Percentiles rank a stretch among this genome's conserved stretches.
These are phyloP conservation scores for Discostella pseudostelligera DNA, from an alignment of 108 stramenopile species.

Conservation along the genomic window DNA sequence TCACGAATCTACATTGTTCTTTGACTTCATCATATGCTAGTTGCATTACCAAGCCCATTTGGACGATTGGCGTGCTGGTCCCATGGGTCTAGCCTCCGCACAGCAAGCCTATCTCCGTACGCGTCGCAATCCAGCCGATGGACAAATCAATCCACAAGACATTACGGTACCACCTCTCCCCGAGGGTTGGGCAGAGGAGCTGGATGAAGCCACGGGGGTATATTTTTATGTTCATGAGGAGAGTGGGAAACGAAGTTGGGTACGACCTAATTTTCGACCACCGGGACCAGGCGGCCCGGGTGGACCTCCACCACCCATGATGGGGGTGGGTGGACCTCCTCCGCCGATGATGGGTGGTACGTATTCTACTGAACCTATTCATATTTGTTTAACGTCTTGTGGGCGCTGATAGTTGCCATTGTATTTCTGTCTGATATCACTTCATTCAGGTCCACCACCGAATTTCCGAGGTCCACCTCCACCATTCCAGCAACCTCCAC, in stretches of 20 bases:
- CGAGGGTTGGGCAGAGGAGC: slow-evolving; percentile 78
- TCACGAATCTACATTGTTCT: too few relatives aligned
- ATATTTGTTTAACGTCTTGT: neutral
- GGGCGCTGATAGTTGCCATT: neutral
- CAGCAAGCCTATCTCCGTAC: slow-evolving; percentile 53
- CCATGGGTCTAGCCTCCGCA: slow-evolving; percentile 83
- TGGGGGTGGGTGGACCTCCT: neutral
- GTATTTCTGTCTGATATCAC: neutral
- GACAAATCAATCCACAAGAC: slow-evolving; percentile 29
- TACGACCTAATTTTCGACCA: slow-evolving; percentile 80
- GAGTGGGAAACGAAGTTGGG: slow-evolving; percentile 79
- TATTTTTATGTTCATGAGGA: slow-evolving; percentile 63
- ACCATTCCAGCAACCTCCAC: slow-evolving; percentile 32
- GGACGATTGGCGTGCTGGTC: slow-evolving; percentile 69
- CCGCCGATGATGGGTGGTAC: slow-evolving; percentile 11
- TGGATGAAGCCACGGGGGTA: slow-evolving; percentile 76
- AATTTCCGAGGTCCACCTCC: slow-evolving; percentile 31
- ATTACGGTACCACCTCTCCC: slow-evolving; percentile 81
- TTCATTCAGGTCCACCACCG: neutral
- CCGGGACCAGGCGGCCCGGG: slow-evolving; percentile 71
- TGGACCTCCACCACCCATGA: slow-evolving; percentile 11
- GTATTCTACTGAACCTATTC: slow-evolving; percentile 3
- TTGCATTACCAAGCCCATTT: slow-evolving; percentile 63
- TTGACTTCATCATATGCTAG: slow-evolving; percentile 17
- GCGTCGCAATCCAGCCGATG: slow-evolving; percentile 40